Conservation (phyloP, 495 filamentous ascomycete genomes). For the Aspergillus ellipticus region DNA sequence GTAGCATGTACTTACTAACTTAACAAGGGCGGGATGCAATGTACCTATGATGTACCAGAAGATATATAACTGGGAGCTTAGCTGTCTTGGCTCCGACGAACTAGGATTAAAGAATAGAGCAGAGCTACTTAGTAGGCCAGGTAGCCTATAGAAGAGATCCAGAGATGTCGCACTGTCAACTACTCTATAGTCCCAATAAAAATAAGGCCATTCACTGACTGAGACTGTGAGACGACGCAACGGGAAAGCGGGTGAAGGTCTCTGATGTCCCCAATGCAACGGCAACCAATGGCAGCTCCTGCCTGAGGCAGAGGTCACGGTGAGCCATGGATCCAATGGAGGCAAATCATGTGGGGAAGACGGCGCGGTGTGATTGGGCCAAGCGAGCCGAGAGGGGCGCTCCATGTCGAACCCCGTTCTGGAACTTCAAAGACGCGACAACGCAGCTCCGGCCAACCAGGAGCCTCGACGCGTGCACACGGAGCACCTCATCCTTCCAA, state of each 20-base stretch:
- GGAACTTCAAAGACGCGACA: slow-evolving; percentile 5
- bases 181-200: not conserved
- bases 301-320: not conserved
- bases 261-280: not conserved
- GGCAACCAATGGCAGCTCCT: not conserved
- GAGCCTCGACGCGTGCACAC: slow-evolving; percentile 14
- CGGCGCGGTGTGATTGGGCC: not conserved
- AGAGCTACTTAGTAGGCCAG: too few relatives aligned
- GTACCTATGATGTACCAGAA: too few relatives aligned
- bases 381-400: too few relatives aligned
- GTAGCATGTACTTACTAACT: too few relatives aligned
- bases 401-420: not conserved
- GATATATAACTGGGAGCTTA: too few relatives aligned
- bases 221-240: not conserved
- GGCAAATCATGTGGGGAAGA: not conserved
- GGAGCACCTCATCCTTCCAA: slow-evolving; percentile 15
- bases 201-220: too few relatives aligned
- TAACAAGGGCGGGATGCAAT: too few relatives aligned
- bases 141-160: too few relatives aligned
- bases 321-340: not conserved
- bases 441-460: slow-evolving; percentile 15
- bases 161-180: too few relatives aligned
- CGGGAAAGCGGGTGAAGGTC: not conserved
- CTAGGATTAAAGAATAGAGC: too few relatives aligned
- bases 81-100: too few relatives aligned